phyloP scores from a whole-genome alignment of 495 filamentous ascomycete genomes.

The Lophiotrema nucula region DNA sequence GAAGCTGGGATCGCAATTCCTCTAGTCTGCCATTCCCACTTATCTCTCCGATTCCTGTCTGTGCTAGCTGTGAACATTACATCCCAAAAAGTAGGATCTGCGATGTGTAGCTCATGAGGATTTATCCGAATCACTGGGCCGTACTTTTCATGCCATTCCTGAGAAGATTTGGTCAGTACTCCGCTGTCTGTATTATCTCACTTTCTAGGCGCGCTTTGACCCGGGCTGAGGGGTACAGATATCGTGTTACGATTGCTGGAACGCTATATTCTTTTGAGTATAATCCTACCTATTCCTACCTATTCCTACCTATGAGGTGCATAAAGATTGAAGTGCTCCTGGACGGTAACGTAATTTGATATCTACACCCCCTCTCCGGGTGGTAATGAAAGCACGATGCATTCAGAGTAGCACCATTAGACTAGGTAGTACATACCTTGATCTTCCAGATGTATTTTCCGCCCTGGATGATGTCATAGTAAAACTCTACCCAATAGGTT shows the following conservation, averaged over 20 bases:
- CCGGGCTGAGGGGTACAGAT: too few species aligned
- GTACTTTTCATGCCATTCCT: not conserved
- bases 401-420: conserved; percentile 33
- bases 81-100: not conserved
- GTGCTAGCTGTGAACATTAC: not conserved
- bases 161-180: too few species aligned
- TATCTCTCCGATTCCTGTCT: conserved; percentile 1
- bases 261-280: too few species aligned
- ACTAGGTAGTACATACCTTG: conserved; percentile 41
- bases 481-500: conserved; percentile 38
- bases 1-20: conserved; percentile 1
- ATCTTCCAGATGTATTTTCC: conserved; percentile 48
- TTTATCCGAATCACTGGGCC: not conserved
- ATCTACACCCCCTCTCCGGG: not conserved
- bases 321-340: too few species aligned
- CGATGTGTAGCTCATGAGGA: not conserved
- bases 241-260: too few species aligned
- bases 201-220: too few species aligned
- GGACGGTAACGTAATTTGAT: too few species aligned
- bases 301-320: too few species aligned
- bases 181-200: too few species aligned
- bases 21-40: conserved; percentile 18
- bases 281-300: too few species aligned
- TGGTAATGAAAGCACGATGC: conserved; percentile 16
- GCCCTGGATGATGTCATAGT: conserved; percentile 44